A percentile compares a stretch with the other conserved stretches of the same genome.
phyloP scores from a whole-genome alignment of 495 filamentous ascomycete species.

The Penicillium paxilli region DNA sequence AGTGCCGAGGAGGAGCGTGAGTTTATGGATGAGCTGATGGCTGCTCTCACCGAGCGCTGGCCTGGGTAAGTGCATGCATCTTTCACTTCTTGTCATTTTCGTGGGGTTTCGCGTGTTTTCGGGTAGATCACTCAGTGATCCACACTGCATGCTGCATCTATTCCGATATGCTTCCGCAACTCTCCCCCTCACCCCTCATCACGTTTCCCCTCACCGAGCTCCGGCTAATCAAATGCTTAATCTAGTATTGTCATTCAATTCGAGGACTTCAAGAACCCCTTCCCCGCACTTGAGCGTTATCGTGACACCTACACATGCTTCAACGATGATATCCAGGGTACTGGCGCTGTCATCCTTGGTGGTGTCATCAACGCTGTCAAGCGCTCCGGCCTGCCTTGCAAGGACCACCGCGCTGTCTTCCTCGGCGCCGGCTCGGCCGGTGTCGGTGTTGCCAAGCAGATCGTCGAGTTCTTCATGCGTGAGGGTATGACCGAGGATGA shows the following conservation, averaged over 20 bases:
- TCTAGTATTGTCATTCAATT: slow-evolving; percentile 91
- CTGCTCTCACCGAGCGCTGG: slow-evolving; percentile 82
- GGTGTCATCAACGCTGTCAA: slow-evolving; percentile 95
- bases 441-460: slow-evolving; percentile 95
- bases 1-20: slow-evolving; percentile 79
- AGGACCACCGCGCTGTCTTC: slow-evolving; percentile 93
- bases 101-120: slow-evolving; percentile 13
- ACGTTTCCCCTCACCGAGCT: background rate
- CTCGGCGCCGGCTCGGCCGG: slow-evolving; percentile 94
- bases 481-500: slow-evolving; percentile 91
- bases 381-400: slow-evolving; percentile 78
- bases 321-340: slow-evolving; percentile 99
- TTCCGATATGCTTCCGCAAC: background rate
- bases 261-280: slow-evolving; percentile 98
- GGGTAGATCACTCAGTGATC: slow-evolving; percentile 12
- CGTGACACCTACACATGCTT: slow-evolving; percentile 87
- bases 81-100: background rate
- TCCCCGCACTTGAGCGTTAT: slow-evolving; percentile 89
- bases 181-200: slow-evolving; percentile 9
- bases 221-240: slow-evolving; percentile 6
- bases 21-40: slow-evolving; percentile 98
- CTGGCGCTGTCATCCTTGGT: slow-evolving; percentile 89
- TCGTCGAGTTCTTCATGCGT: slow-evolving; percentile 92
- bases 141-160: too few relatives aligned
- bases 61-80: slow-evolving; percentile 58